Base-by-base conservation (phyloP, 345 rosid genomes). In the Psidium friedrichsthalianum region DNA sequence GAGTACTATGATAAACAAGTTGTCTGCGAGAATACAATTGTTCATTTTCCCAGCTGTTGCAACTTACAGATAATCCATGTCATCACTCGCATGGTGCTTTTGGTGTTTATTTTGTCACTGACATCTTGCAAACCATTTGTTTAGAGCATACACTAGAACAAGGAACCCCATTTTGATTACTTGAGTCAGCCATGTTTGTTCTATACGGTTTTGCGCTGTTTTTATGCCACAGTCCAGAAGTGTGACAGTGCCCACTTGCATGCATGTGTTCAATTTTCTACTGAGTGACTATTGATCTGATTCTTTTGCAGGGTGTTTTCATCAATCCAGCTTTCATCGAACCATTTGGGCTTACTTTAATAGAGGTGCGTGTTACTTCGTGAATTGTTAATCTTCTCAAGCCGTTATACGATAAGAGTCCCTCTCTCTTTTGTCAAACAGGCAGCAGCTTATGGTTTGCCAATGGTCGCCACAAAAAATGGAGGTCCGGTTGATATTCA, bases 391-490 rank as follows among this genome's bases (percentile, higher is more conserved):
- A 82, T 58, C 84, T 47, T 54, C 83, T 42, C 56, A 18, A 81
- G 22, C 74, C 64, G 32, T 18, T 78, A 40, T 40, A 53, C 5
- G 32, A 74, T 22, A 55, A 36, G 57, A 84, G 22, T 20, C 52
- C 52, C 22, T 84, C 83, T 55, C 74, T 57, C 57, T 74, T 82
- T 86, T 85, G 76, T 54, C 54, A 82, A 83, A 54, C 93, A 98
- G 99, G 99, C 99, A 83, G 99, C 99, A 54, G 99, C 99, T 85
- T 90, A 94, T 93, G 99, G 99, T 86, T 92, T 98, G 93, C 99
- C 99, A 21, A 88, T 94, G 74, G 99, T 98, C 87, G 99, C 99
- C 84, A 98, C 98, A 16, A 92, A 96, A 92, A 98, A 98, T 88
- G 99, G 99, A 57, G 99, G 99, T 51, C 99, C 99, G 25, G 98